A percentile compares a stretch with the other conserved stretches of the same genome.
Evolutionary conservation across 768 basidiomycete genomes (phyloP).

Genomic region (Serendipita sp.): DNA sequence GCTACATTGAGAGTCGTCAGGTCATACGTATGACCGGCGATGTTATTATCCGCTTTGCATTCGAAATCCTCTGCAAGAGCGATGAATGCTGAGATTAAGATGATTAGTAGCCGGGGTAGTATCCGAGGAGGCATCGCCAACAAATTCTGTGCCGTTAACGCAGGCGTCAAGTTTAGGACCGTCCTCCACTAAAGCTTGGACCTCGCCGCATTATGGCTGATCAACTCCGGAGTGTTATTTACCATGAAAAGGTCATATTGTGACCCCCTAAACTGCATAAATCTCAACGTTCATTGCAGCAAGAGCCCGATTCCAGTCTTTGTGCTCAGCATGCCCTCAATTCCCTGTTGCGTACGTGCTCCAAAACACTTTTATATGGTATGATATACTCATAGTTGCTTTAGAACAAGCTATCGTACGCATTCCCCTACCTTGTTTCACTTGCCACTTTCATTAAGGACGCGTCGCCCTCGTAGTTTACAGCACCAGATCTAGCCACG

Average conservation of each 20-base stretch:
- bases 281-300: conserved; percentile 16
- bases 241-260: conserved; percentile 38
- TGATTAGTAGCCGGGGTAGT: conserved; percentile 7
- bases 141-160: not conserved
- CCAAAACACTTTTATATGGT: not conserved
- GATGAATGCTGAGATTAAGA: conserved; percentile 12
- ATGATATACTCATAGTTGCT: not conserved
- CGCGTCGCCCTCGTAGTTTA: conserved; percentile 34
- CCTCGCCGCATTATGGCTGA: conserved; percentile 30
- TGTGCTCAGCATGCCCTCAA: conserved; percentile 83
- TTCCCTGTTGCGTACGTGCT: conserved; percentile 44
- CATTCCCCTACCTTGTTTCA: not conserved
- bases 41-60: conserved; percentile 31
- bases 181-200: not conserved
- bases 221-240: conserved; percentile 44
- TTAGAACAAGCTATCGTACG: not conserved
- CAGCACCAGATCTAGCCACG: conserved; percentile 58
- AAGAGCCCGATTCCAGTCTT: conserved; percentile 63
- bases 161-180: not conserved
- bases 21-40: conserved; percentile 33
- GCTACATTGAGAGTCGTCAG: conserved; percentile 37
- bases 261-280: not conserved
- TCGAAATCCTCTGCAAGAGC: conserved; percentile 15
- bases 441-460: conserved; percentile 9
- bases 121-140: not conserved